Conservation (phyloP, 2,329 filamentous ascomycete genomes). For the Microdochium trichocladiopsis region DNA sequence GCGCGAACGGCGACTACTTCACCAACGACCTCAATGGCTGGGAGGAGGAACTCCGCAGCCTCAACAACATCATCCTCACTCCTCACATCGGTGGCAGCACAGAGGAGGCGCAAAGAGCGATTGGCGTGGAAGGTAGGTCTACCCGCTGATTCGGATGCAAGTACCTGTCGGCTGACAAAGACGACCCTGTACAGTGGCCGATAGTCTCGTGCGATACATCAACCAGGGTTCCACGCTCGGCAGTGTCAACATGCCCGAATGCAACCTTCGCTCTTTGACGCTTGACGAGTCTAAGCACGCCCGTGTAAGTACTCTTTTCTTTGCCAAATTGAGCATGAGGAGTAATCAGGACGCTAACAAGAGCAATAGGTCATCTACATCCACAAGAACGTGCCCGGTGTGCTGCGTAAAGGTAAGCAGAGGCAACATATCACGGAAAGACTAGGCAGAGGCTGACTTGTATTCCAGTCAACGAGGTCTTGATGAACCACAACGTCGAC, state of each 20-base stretch:
- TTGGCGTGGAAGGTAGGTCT: constrained; percentile 77
- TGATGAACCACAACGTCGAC: constrained; percentile 94
- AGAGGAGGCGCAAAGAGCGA: constrained; percentile 93
- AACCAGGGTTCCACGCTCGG: constrained; percentile 90
- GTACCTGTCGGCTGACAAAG: no score
- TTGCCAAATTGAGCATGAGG: neutral
- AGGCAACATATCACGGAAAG: no score
- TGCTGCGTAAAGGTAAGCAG: constrained; percentile 68
- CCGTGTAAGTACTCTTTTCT: constrained; percentile 44
- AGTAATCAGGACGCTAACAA: neutral
- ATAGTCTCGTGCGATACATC: constrained; percentile 86
- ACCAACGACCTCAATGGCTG: constrained; percentile 74
- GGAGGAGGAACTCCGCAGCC: constrained; percentile 73
- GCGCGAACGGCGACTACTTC: constrained; percentile 93
- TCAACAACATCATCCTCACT: constrained; percentile 91
- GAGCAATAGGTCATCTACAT: constrained; percentile 75
- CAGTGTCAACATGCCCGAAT: constrained; percentile 95
- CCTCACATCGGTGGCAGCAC: constrained; percentile 97
- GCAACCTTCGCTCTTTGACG: constrained; percentile 81
- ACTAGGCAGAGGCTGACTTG: no score
- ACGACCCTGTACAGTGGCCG: constrained; percentile 54
- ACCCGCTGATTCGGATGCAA: no score
- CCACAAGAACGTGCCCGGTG: constrained; percentile 93
- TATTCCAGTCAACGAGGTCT: constrained; percentile 78
- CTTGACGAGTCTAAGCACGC: constrained; percentile 85